Evolutionary conservation across 1,139 yeast genomes (phyloP).

Genomic region (Wickerhamomyces sp.): DNA sequence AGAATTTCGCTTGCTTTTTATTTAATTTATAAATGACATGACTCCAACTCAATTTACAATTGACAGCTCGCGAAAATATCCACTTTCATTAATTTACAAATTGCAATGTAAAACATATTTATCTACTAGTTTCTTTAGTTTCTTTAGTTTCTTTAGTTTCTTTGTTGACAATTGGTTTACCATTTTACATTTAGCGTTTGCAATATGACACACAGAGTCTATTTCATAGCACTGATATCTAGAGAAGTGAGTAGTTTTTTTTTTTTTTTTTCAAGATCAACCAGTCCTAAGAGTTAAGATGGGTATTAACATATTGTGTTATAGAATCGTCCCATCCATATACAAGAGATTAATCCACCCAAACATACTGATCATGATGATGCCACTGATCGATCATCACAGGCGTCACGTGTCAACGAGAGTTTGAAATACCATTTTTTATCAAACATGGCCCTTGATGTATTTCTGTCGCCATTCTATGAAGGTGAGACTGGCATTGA

Average conservation of each 20-base stretch:
- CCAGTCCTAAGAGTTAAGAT: conserved; percentile 6
- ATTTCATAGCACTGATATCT: conserved; percentile 50
- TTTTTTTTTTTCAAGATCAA: background rate
- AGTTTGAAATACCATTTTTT: conserved; percentile 52
- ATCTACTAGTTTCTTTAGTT: too few relatives aligned
- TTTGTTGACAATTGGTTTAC: too few relatives aligned
- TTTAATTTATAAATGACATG: too few relatives aligned
- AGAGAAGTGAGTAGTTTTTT: conserved; percentile 34
- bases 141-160: too few relatives aligned
- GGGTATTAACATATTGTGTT: background rate
- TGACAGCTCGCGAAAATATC: too few relatives aligned
- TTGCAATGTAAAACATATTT: too few relatives aligned
- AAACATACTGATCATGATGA: conserved; percentile 34
- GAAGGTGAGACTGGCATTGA: conserved; percentile 27
- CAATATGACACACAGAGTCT: conserved; percentile 16
- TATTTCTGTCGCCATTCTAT: conserved; percentile 49
- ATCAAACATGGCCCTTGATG: conserved; percentile 64
- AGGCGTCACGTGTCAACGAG: background rate
- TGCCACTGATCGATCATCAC: background rate
- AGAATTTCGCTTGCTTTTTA: too few relatives aligned
- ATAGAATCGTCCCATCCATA: conserved; percentile 52
- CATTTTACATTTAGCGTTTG: background rate
- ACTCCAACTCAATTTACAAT: too few relatives aligned
- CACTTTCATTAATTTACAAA: too few relatives aligned
- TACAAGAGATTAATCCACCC: conserved; percentile 41